Base-by-base conservation (phyloP, 164 flowering plant genomes). In the Annona cherimola region DNA sequence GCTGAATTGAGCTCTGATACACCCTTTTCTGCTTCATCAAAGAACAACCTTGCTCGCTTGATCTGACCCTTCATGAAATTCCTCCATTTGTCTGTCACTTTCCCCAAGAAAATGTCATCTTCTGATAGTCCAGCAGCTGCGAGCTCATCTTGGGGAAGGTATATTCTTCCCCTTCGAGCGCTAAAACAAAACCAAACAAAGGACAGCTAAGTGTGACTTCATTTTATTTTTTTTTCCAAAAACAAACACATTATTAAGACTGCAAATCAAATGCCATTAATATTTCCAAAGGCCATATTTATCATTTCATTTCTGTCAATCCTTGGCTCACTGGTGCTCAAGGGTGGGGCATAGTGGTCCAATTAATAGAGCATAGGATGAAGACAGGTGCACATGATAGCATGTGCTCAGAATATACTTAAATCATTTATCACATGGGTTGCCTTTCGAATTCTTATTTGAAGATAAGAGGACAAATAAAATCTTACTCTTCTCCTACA, bases 1-100 rank as follows among this genome's bases (percentile, higher is more conserved):
- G 82, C 83, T 18, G 81, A 44, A 45, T 69, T 80, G 5, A 84
- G 79, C 73, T 82, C 85, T 54, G 74, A 5, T 2, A 84, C 82
- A n/a, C 85, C 87, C 67, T 79, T 80, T 76, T 82, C 87, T 3
- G 87, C 87, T 71, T 82, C 81, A 66, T 89, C 90, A 69, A 90
- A 92, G 85, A 90, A 90, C 88, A 82, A 87, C 78, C 93, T 82
- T 45, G 98, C 94, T 73, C 98, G 78, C 76, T 86, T 85, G 35
- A 92, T 90, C 77, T 92, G 98, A 16, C 77, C 81, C 70, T 82
- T 90, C 98, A 92, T 92, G 82, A 92, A 92, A 67, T 14, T 82
- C 70, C 91, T 83, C 98, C 98, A 90, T 70, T 88, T 90, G 63
- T 89, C 93, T 1, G 98, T 92, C 3, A 92, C 96, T 71, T 75